These are phyloP conservation scores for Piper longum DNA, from an alignment of 164 flowering plant genomes.

Conservation along the genomic window DNA sequence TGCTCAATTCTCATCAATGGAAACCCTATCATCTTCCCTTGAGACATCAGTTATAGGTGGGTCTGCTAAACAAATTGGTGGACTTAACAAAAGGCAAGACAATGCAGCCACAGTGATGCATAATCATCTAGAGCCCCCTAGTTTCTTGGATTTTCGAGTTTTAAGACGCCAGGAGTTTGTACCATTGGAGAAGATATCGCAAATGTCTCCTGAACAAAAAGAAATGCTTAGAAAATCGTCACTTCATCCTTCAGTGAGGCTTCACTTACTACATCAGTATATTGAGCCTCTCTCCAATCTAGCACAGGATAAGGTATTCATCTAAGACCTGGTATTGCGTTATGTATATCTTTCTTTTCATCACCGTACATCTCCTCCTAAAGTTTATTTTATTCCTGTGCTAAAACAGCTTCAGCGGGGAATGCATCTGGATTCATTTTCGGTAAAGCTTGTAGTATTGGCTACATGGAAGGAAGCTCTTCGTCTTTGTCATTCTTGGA, in stretches of 20 bases:
- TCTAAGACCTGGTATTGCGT: neutral
- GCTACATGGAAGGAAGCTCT: constrained; percentile 40
- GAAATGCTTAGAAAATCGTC: constrained; percentile 20
- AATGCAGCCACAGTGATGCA: constrained; percentile 7
- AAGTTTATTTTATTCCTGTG: neutral
- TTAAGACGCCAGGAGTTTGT: constrained; percentile 6
- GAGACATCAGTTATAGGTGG: constrained; percentile 24
- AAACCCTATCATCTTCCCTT: constrained; percentile 20
- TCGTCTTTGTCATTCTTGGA: constrained; percentile 23
- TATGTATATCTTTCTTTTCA: neutral
- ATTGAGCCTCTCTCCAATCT: constrained; percentile 22
- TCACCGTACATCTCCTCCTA: neutral
- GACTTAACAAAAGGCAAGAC: constrained; percentile 10
- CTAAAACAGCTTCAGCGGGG: constrained; percentile 27
- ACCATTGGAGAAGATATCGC: constrained; percentile 10
- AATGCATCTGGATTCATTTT: constrained; percentile 29
- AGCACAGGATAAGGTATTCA: constrained; percentile 29
- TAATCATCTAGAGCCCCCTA: constrained; percentile 5
- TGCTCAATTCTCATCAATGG: constrained; percentile 28
- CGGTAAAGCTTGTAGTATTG: constrained; percentile 34
- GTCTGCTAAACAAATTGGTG: constrained; percentile 7
- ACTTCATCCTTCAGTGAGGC: constrained; percentile 31
- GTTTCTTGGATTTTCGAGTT: constrained; percentile 11
- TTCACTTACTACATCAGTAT: constrained; percentile 28
- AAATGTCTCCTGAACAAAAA: constrained; percentile 9